These are phyloP conservation scores for Thermoascus crustaceus DNA, from an alignment of 2,329 filamentous ascomycete genomes.

Conservation along the genomic window DNA sequence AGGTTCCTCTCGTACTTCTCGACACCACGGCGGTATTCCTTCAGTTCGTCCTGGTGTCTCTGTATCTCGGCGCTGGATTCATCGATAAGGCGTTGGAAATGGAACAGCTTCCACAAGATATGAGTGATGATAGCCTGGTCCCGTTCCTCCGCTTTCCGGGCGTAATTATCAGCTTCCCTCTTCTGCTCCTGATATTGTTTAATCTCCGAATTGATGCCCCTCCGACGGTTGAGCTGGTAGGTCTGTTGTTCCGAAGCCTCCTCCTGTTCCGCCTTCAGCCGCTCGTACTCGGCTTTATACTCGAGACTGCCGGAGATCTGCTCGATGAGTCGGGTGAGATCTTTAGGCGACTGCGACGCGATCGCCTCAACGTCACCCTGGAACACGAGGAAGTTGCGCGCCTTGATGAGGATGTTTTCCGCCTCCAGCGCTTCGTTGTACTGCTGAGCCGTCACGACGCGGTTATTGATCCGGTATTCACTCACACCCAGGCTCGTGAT, in stretches of 20 bases:
- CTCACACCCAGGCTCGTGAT: constrained; percentile 84
- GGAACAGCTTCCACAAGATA: constrained; percentile 92
- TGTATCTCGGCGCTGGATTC: constrained; percentile 85
- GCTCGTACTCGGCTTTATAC: constrained; percentile 89
- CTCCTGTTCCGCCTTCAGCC: constrained; percentile 76
- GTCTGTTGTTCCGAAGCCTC: constrained; percentile 81
- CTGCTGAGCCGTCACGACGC: constrained; percentile 74
- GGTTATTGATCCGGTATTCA: constrained; percentile 96
- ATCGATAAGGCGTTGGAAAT: constrained; percentile 89
- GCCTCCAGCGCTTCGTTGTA: constrained; percentile 89
- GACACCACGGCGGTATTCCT: constrained; percentile 81
- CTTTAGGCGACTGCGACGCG: constrained; percentile 86
- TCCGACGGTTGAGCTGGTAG: constrained; percentile 77
- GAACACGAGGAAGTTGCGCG: constrained; percentile 95
- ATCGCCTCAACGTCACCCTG: constrained; percentile 97
- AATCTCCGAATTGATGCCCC: constrained; percentile 95
- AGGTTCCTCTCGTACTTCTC: constrained; percentile 74
- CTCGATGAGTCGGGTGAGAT: constrained; percentile 87
- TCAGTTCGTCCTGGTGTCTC: constrained; percentile 87
- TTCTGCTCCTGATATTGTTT: constrained; percentile 98
- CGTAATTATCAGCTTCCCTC: constrained; percentile 86
- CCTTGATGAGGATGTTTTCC: constrained; percentile 97
- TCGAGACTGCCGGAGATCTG: constrained; percentile 96
- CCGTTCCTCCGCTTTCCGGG: constrained; percentile 79
- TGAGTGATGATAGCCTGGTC: constrained; percentile 89